Conservation (phyloP, 371 early-diverging fungal species). For the Apophysomyces elegans region DNA sequence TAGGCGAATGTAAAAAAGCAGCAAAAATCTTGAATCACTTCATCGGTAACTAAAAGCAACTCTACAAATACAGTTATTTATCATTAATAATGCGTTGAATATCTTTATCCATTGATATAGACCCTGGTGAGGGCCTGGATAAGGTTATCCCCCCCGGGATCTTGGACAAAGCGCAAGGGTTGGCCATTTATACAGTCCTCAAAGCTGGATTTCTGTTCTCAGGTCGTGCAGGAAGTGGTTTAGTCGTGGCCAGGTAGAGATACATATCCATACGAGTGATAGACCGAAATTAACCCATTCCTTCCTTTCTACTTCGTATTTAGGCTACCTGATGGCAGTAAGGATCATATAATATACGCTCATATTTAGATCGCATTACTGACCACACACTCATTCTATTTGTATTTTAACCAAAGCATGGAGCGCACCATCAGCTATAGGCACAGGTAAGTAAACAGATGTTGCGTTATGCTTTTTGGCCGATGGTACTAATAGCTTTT, state of each 20-base stretch:
- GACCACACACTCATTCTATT: not conserved
- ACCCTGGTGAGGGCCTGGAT: slow-evolving; percentile 73
- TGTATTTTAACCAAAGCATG: not conserved
- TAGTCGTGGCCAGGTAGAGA: slow-evolving; percentile 76
- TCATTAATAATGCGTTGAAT: no score
- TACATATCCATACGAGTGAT: not conserved
- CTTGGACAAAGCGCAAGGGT: slow-evolving; percentile 82
- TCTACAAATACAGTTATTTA: no score
- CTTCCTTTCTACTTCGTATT: not conserved
- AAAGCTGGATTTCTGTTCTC: slow-evolving; percentile 94
- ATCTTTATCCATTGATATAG: slow-evolving; percentile 24
- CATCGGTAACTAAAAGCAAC: slow-evolving; percentile 45
- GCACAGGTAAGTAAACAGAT: not conserved
- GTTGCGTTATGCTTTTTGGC: not conserved
- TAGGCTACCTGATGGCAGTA: slow-evolving; percentile 25
- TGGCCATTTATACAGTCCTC: slow-evolving; percentile 91
- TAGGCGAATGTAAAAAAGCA: slow-evolving; percentile 78
- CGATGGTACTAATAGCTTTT: not conserved
- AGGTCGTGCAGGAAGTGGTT: slow-evolving; percentile 89
- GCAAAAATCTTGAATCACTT: slow-evolving; percentile 81
- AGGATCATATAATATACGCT: not conserved
- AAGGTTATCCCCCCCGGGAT: slow-evolving; percentile 80
- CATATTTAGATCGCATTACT: not conserved
- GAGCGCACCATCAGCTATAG: slow-evolving; percentile 6
- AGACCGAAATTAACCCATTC: not conserved